Percentiles rank a stretch among this genome's conserved stretches.
These are phyloP conservation scores for Leccinum rimulosum DNA, from an alignment of 768 basidiomycete species.

Conservation along the genomic window DNA sequence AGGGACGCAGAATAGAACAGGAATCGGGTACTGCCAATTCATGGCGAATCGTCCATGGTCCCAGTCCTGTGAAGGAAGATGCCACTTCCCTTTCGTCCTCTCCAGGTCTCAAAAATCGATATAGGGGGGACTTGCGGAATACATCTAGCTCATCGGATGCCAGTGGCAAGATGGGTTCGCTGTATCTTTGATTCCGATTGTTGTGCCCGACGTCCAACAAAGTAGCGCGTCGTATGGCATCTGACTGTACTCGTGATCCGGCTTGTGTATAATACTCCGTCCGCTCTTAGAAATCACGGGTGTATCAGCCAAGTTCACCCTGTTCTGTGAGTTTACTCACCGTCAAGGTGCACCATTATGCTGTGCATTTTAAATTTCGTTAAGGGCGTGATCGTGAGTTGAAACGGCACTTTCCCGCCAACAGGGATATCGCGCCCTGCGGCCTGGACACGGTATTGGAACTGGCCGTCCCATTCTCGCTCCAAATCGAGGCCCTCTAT, in stretches of 20 bases:
- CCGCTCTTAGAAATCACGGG: conserved; percentile 51
- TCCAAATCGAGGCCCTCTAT: conserved; percentile 78
- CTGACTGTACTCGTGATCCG: conserved; percentile 67
- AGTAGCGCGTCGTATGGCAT: conserved; percentile 56
- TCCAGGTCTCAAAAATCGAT: conserved; percentile 45
- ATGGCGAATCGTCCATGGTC: conserved; percentile 83
- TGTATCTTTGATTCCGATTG: conserved; percentile 42
- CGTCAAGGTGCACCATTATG: conserved; percentile 74
- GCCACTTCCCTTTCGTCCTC: conserved; percentile 55
- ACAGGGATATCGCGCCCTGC: conserved; percentile 77
- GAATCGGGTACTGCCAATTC: conserved; percentile 66
- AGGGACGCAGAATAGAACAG: conserved; percentile 64
- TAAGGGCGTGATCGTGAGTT: conserved; percentile 78
- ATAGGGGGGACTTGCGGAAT: conserved; percentile 64
- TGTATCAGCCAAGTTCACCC: conserved; percentile 1
- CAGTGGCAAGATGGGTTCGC: conserved; percentile 73
- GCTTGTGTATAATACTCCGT: conserved; percentile 76
- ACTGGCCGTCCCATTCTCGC: conserved; percentile 86
- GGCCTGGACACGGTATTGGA: conserved; percentile 77
- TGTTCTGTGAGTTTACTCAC: conserved; percentile 39
- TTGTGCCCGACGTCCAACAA: conserved; percentile 59
- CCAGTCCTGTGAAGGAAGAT: conserved; percentile 67
- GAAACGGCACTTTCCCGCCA: conserved; percentile 77
- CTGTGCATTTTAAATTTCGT: conserved; percentile 80
- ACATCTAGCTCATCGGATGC: conserved; percentile 64